Conservation (phyloP, 805 yeast genomes). For the Lipomyces orientalis region DNA sequence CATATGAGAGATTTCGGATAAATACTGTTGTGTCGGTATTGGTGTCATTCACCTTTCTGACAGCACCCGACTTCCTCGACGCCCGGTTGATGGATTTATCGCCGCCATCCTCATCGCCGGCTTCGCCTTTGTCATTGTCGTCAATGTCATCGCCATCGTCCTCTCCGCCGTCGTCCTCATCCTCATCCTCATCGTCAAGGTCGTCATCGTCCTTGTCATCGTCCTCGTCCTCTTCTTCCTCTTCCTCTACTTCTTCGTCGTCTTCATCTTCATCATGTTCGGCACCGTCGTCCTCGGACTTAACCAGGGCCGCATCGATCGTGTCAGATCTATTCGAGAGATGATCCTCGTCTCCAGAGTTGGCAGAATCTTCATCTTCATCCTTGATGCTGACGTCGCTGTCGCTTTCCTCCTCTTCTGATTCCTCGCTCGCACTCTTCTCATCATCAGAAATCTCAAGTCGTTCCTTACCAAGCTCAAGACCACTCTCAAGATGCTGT, state of each 20-base stretch:
- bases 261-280: constrained; percentile 43
- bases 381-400: constrained; percentile 43
- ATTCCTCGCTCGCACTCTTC: constrained; percentile 44
- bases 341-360: constrained; percentile 31
- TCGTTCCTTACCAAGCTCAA: constrained; percentile 50
- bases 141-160: constrained; percentile 39
- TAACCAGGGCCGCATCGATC: constrained; percentile 28
- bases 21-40: constrained; percentile 65
- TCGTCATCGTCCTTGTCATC: constrained; percentile 3
- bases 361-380: constrained; percentile 43
- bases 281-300: constrained; percentile 44
- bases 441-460: constrained; percentile 49
- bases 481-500: constrained; percentile 51
- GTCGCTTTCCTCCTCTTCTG: constrained; percentile 46
- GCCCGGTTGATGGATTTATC: neutral
- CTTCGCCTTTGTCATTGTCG: constrained; percentile 30
- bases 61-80: constrained; percentile 29
- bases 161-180: constrained; percentile 27
- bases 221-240: constrained; percentile 5
- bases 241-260: constrained; percentile 42
- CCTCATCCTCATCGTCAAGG: constrained; percentile 30
- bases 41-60: constrained; percentile 8
- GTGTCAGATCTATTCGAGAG: neutral
- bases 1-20: constrained; percentile 93
- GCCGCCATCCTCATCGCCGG: constrained; percentile 34